Conservation (phyloP, 2,329 filamentous ascomycete genomes). For the Xylaria sp. region DNA sequence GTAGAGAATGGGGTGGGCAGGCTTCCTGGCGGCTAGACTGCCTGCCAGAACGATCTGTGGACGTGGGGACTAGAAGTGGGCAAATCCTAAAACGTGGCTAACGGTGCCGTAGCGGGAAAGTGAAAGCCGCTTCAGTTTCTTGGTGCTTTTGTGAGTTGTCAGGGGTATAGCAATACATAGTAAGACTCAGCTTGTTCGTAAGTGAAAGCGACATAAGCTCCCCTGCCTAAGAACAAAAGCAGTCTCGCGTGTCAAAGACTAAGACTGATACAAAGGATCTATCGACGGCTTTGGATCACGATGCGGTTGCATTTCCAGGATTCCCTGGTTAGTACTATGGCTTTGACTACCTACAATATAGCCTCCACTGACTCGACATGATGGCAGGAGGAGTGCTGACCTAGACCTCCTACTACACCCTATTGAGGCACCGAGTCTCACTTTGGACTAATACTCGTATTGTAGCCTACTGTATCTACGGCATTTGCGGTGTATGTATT, state of each 20-base stretch:
- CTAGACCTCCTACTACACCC: conserved; percentile 4
- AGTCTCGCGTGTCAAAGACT: conserved; percentile 7
- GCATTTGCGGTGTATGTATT: neutral
- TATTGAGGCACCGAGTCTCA: conserved; percentile 5
- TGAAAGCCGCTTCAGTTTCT: conserved; percentile 23
- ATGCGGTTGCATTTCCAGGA: conserved; percentile 12
- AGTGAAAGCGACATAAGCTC: conserved; percentile 1
- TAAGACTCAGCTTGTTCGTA: conserved; percentile 14
- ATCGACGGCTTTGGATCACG: conserved; percentile 1
- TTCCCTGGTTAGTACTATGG: conserved; percentile 6
- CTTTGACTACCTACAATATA: conserved; percentile 11
- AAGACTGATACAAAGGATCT: neutral
- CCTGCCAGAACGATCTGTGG: conserved; percentile 26
- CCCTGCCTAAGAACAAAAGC: neutral
- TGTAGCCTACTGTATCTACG: neutral
- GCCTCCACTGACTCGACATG: conserved; percentile 6
- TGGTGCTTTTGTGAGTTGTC: conserved; percentile 10
- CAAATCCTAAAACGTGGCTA: conserved; percentile 38
- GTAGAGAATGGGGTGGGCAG: conserved; percentile 16
- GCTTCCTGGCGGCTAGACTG: conserved; percentile 21
- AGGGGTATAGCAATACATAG: conserved; percentile 17
- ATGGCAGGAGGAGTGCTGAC: conserved; percentile 20
- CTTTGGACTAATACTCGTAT: neutral
- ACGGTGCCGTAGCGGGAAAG: conserved; percentile 32
- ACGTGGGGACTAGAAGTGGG: conserved; percentile 23